Percentiles rank a stretch among this genome's conserved stretches.
These are phyloP conservation scores for Pulveroboletus sp. DNA, from an alignment of 768 basidiomycete species.

Conservation along the genomic window DNA sequence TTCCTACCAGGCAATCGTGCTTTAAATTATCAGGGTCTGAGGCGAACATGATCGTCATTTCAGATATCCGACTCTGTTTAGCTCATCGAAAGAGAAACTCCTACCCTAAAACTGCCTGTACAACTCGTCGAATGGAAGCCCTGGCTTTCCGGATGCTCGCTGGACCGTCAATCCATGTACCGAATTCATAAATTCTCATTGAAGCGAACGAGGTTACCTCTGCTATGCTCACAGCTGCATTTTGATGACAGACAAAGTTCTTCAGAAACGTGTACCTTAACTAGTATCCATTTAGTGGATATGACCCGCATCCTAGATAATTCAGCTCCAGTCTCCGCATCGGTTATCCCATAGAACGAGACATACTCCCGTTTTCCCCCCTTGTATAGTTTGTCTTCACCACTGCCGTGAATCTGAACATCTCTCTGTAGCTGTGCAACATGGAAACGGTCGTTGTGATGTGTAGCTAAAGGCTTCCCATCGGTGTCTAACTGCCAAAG, in stretches of 20 bases:
- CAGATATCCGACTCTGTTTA: neutral
- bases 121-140: too few species aligned
- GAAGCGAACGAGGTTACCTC: neutral
- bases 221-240: neutral
- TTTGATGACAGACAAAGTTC: neutral
- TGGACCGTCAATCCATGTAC: neutral
- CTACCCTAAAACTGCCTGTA: too few species aligned
- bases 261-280: too few species aligned
- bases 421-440: neutral
- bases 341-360: neutral
- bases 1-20: neutral
- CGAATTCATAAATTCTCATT: neutral
- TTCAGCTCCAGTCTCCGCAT: slow-evolving; percentile 3
- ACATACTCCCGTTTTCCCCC: slow-evolving; percentile 8
- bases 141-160: too few species aligned
- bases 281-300: neutral
- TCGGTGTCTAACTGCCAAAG: slow-evolving; percentile 2
- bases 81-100: too few species aligned
- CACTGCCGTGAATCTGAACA: neutral
- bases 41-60: neutral
- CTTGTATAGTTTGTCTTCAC: neutral
- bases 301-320: slow-evolving; percentile 18
- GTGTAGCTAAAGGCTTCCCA: neutral
- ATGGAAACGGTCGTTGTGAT: neutral
- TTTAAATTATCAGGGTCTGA: neutral